phyloP scores from a whole-genome alignment of 2,329 filamentous ascomycete genomes.

The Parasarocladium wereldwijsianum region DNA sequence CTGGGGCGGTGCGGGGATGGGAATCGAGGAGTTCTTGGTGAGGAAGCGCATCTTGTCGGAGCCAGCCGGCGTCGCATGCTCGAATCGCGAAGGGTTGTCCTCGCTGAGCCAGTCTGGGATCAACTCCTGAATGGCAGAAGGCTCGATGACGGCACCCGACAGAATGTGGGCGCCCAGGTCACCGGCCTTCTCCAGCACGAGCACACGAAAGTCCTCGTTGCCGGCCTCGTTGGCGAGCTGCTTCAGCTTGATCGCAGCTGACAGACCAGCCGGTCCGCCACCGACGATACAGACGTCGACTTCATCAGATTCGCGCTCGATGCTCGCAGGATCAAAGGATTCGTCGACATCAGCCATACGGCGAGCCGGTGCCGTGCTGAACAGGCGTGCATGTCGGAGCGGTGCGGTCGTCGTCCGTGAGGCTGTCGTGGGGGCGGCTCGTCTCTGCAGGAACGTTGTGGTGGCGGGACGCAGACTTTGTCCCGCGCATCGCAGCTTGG shows the following conservation, averaged over 20 bases:
- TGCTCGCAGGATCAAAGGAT: conserved; percentile 46
- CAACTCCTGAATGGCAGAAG: conserved; percentile 74
- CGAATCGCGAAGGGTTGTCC: conserved; percentile 76
- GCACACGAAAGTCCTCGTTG: conserved; percentile 88
- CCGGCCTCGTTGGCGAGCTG: conserved; percentile 89
- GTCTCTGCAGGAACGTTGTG: neutral
- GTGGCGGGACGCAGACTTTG: conserved; percentile 2
- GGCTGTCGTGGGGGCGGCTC: conserved; percentile 6
- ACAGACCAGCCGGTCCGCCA: conserved; percentile 85
- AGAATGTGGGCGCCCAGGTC: conserved; percentile 92
- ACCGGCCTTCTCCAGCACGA: conserved; percentile 87
- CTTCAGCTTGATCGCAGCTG: conserved; percentile 87
- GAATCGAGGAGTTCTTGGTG: conserved; percentile 64
- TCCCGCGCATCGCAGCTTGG: conserved; percentile 3
- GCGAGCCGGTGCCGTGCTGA: conserved; percentile 18
- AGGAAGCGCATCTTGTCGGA: conserved; percentile 87
- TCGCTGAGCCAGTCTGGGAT: conserved; percentile 88
- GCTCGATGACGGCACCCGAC: conserved; percentile 90
- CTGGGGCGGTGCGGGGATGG: conserved; percentile 79
- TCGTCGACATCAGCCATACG: conserved; percentile 26
- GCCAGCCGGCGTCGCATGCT: conserved; percentile 71
- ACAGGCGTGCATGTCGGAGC: conserved; percentile 14
- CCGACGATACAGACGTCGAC: conserved; percentile 97
- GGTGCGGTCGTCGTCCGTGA: conserved; percentile 8
- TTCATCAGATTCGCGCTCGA: conserved; percentile 81